Evolutionary conservation across 345 rosid genomes (phyloP).

Genomic region (Euphorbia lathyris): DNA sequence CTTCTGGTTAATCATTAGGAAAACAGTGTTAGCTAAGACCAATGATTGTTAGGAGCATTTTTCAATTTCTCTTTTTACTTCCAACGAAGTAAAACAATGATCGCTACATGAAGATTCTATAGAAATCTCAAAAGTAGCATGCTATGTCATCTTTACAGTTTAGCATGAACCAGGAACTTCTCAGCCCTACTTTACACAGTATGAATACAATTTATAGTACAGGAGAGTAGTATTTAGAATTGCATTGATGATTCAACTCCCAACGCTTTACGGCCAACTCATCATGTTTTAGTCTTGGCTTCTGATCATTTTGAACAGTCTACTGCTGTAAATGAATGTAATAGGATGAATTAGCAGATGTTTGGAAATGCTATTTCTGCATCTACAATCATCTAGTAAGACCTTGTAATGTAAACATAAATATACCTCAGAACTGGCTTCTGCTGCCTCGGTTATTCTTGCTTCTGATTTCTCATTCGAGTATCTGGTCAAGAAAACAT

Average conservation of each 20-base stretch:
- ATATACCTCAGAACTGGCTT: conserved; percentile 60
- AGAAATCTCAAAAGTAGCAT: background rate
- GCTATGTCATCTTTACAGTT: conserved; percentile 3
- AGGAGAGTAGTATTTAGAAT: conserved; percentile 2
- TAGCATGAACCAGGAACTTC: background rate
- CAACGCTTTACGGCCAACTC: background rate
- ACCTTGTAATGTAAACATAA: background rate
- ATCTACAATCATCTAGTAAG: background rate
- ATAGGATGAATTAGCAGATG: background rate
- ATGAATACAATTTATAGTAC: conserved; percentile 2
- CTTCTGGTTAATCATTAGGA: too few relatives aligned
- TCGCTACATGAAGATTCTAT: background rate
- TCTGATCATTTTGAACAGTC: background rate
- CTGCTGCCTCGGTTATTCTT: conserved; percentile 50
- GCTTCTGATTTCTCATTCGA: conserved; percentile 97
- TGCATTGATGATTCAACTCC: background rate
- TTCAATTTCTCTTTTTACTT: too few relatives aligned
- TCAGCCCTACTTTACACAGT: background rate
- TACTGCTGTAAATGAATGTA: conserved; percentile 18
- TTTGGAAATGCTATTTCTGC: background rate
- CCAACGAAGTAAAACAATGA: too few relatives aligned
- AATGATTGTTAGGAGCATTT: too few relatives aligned
- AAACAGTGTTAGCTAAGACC: too few relatives aligned
- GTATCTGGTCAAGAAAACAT: conserved; percentile 36
- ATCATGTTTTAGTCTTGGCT: background rate